Percentiles rank a stretch among this genome's conserved stretches.
Evolutionary conservation across 805 yeast species (phyloP).

Genomic region (Tetrapisispora arboricola): DNA sequence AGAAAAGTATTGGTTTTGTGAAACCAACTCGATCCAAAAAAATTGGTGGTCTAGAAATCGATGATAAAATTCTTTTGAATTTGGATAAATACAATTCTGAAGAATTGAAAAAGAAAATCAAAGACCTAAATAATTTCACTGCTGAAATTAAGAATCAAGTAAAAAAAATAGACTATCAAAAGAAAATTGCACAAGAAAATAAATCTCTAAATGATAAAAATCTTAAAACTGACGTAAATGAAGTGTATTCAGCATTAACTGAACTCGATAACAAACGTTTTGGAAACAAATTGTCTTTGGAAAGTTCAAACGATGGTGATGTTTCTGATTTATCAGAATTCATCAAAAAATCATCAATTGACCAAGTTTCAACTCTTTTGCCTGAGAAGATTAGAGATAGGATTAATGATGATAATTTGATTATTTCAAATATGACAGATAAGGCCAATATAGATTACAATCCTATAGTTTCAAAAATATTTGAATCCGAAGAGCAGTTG

Average conservation of each 20-base stretch:
- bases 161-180: background rate
- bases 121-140: constrained; percentile 23
- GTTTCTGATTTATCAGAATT: constrained; percentile 10
- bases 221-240: constrained; percentile 2
- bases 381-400: constrained; percentile 14
- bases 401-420: constrained; percentile 17
- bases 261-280: too few species aligned
- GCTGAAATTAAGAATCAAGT: constrained; percentile 12
- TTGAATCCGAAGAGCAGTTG: constrained; percentile 9
- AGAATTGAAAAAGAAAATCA: constrained; percentile 20
- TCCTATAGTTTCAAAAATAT: constrained; percentile 14
- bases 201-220: background rate
- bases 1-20: background rate
- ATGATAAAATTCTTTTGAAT: background rate
- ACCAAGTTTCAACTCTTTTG: constrained; percentile 11
- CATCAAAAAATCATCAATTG: constrained; percentile 9
- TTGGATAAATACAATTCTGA: constrained; percentile 4
- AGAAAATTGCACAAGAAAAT: background rate
- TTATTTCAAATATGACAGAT: constrained; percentile 16
- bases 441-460: constrained; percentile 21
- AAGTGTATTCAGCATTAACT: background rate
- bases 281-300: background rate
- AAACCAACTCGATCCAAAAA: background rate
- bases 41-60: background rate
- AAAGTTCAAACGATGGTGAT: background rate